These are phyloP conservation scores for Cercospora citrullina DNA, from an alignment of 2,329 filamentous ascomycete genomes.

Conservation along the genomic window DNA sequence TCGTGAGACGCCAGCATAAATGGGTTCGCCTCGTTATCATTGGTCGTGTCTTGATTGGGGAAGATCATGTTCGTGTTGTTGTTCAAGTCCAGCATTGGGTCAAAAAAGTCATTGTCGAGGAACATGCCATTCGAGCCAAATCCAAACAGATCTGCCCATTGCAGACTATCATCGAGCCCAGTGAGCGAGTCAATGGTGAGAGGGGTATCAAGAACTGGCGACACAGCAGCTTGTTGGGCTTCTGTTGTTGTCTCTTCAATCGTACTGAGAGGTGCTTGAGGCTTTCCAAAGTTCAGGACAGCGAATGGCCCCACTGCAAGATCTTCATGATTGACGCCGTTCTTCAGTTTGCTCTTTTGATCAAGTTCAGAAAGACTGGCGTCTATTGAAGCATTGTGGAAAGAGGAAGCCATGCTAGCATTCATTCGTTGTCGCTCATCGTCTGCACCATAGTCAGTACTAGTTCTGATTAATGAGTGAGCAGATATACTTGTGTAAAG, in stretches of 20 bases:
- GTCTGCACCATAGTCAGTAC: too few species aligned
- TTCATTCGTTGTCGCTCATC: constrained; percentile 13
- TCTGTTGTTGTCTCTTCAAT: not conserved
- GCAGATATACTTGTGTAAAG: constrained; percentile 6
- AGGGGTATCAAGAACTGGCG: not conserved
- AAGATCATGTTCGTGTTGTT: not conserved
- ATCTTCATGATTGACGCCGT: not conserved
- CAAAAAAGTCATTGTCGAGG: constrained; percentile 10
- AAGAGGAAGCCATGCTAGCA: not conserved
- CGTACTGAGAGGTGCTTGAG: not conserved
- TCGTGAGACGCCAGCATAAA: not conserved
- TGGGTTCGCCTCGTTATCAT: not conserved
- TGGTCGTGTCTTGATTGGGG: not conserved
- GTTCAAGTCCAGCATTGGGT: constrained; percentile 13
- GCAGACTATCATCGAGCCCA: constrained; percentile 13
- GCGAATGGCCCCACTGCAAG: constrained; percentile 13
- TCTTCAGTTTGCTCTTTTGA: constrained; percentile 9
- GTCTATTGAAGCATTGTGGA: constrained; percentile 7
- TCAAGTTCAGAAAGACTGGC: constrained; percentile 14
- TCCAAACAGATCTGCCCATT: constrained; percentile 18
- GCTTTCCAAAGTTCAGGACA: constrained; percentile 7
- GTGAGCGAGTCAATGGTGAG: constrained; percentile 10
- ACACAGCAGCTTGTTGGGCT: not conserved
- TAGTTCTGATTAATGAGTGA: too few species aligned
- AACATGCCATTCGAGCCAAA: constrained; percentile 12